Conservation (phyloP, 2,329 filamentous ascomycete species). For the Nakataea oryzae region DNA sequence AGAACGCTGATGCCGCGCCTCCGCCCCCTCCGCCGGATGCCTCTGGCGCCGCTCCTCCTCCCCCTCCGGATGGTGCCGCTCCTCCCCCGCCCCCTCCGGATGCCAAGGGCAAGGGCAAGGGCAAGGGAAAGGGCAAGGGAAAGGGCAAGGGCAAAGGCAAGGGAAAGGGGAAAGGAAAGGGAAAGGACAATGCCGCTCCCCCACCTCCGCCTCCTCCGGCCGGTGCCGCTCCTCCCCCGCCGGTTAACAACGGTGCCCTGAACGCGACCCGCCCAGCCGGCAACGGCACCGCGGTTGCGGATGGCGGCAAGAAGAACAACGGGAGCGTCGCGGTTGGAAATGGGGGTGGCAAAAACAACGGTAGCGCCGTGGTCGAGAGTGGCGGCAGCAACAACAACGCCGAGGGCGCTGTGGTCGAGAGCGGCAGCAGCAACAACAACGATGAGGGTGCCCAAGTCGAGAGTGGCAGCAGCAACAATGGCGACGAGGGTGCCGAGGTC, state of each 20-base stretch:
- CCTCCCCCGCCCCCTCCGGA: not conserved
- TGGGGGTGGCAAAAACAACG: not conserved
- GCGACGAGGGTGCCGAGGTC: not conserved
- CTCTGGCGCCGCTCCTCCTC: too few relatives aligned
- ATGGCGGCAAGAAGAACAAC: too few relatives aligned
- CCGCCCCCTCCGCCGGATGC: too few relatives aligned
- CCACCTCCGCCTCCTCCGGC: not conserved
- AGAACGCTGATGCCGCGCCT: not conserved
- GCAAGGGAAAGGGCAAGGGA: not conserved
- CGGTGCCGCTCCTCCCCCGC: not conserved
- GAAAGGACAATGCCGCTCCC: not conserved
- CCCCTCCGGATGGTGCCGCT: too few relatives aligned
- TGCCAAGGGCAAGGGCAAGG: not conserved
- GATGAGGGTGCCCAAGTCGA: not conserved
- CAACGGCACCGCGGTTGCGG: too few relatives aligned
- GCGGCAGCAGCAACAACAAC: not conserved
- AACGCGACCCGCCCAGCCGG: not conserved
- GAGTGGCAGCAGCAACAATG: too few relatives aligned
- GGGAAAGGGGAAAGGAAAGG: not conserved
- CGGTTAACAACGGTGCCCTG: not conserved
- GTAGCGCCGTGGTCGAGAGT: not conserved
- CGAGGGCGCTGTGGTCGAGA: not conserved
- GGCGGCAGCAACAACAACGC: not conserved
- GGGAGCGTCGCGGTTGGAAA: not conserved
- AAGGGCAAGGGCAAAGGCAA: not conserved